Percentiles rank a stretch among this genome's conserved stretches.
Evolutionary conservation across 495 filamentous ascomycete species (phyloP).

Genomic region (Immersiella caudata): DNA sequence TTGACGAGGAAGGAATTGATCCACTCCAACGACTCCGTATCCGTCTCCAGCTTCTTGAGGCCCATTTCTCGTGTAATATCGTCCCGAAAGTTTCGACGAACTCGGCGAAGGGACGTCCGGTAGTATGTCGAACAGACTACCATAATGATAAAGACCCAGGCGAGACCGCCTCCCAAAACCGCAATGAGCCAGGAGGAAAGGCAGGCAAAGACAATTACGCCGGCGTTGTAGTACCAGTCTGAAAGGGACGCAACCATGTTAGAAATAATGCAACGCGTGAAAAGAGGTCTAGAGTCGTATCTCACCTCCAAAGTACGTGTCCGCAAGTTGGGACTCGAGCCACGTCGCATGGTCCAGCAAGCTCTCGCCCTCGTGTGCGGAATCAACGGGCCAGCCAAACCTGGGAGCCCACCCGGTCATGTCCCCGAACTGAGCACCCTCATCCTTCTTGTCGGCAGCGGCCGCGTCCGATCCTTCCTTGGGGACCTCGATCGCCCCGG

Average conservation of each 20-base stretch:
- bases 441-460: constrained; percentile 54
- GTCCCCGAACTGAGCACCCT: constrained; percentile 62
- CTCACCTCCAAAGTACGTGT: constrained; percentile 89
- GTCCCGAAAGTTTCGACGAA: constrained; percentile 94
- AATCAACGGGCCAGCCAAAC: constrained; percentile 65
- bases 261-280: neutral
- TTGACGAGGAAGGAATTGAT: constrained; percentile 98
- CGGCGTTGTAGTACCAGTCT: constrained; percentile 99
- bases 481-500: constrained; percentile 55
- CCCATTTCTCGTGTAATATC: constrained; percentile 92
- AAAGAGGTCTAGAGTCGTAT: constrained; percentile 13
- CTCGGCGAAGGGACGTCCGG: constrained; percentile 88
- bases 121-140: constrained; percentile 92
- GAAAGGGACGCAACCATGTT: constrained; percentile 11
- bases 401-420: constrained; percentile 86
- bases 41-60: constrained; percentile 84
- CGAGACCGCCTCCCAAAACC: constrained; percentile 84
- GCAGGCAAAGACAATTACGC: constrained; percentile 88
- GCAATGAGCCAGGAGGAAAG: constrained; percentile 89
- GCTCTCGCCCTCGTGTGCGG: constrained; percentile 59
- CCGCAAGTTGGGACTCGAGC: constrained; percentile 80
- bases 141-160: constrained; percentile 92
- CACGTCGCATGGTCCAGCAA: constrained; percentile 85
- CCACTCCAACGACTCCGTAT: constrained; percentile 95
- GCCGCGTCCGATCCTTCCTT: constrained; percentile 51